Percentiles rank a stretch among this genome's conserved stretches.
phyloP scores from a whole-genome alignment of 306 rosid species.

The Abrus pulchellus region DNA sequence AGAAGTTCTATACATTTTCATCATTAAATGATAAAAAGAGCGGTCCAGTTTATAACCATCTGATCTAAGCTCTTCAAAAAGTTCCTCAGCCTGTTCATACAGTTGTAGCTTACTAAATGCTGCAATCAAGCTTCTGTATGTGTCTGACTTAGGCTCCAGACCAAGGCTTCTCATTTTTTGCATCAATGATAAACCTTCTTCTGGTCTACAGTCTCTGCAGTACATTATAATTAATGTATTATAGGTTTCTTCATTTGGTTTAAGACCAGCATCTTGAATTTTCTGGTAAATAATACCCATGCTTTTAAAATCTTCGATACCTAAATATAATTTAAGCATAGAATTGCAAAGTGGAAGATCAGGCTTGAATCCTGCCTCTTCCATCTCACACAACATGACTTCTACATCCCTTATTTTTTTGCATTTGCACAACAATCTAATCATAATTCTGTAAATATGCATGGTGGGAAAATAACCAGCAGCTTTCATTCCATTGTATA shows the following conservation, averaged over 20 bases:
- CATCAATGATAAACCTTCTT: constrained; percentile 88
- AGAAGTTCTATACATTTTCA: constrained; percentile 84
- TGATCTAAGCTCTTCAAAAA: constrained; percentile 87
- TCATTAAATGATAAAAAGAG: constrained; percentile 89
- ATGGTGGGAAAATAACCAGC: constrained; percentile 93
- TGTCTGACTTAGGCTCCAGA: constrained; percentile 80
- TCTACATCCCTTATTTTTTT: constrained; percentile 81
- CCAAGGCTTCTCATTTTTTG: constrained; percentile 78
- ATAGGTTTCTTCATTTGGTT: constrained; percentile 86
- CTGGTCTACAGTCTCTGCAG: constrained; percentile 89
- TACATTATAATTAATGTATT: constrained; percentile 83
- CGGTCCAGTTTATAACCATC: constrained; percentile 78
- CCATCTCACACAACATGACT: constrained; percentile 84
- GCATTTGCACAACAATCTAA: constrained; percentile 74
- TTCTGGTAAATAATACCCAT: constrained; percentile 67
- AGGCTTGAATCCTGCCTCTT: constrained; percentile 87
- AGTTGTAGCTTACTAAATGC: constrained; percentile 78
- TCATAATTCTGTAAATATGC: constrained; percentile 85
- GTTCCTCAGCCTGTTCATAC: constrained; percentile 84
- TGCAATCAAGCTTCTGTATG: constrained; percentile 92
- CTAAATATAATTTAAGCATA: constrained; percentile 74
- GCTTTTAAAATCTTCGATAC: constrained; percentile 73
- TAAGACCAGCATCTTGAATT: constrained; percentile 71
- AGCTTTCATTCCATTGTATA: constrained; percentile 95
- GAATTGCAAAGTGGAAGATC: constrained; percentile 83